Percentiles rank a stretch among this genome's conserved stretches.
These are phyloP conservation scores for Colletotrichum orchidophilum DNA, from an alignment of 2,329 filamentous ascomycete genomes.

Conservation along the genomic window DNA sequence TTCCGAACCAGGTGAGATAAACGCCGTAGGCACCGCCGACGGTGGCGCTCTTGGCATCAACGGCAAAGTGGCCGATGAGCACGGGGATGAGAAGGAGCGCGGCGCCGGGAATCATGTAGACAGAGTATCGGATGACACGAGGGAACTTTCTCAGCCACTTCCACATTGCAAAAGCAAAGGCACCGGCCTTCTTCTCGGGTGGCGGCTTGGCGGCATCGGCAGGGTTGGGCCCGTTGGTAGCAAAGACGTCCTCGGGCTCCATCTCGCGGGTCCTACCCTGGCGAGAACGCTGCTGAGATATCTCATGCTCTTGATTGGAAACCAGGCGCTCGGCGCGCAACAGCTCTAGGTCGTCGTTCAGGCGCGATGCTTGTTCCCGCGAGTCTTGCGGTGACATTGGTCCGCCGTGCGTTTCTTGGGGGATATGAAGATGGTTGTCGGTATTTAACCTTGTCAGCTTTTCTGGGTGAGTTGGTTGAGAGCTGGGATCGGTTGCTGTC, in stretches of 20 bases:
- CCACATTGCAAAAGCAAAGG: slow-evolving; percentile 48
- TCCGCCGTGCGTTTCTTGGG: background rate
- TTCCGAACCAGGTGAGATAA: slow-evolving; percentile 86
- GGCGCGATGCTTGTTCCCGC: slow-evolving; percentile 46
- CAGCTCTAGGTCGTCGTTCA: slow-evolving; percentile 60
- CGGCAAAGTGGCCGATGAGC: slow-evolving; percentile 53
- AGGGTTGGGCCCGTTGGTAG: slow-evolving; percentile 45
- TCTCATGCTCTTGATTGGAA: slow-evolving; percentile 53
- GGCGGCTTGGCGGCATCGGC: slow-evolving; percentile 26
- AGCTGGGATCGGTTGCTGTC: slow-evolving; percentile 25
- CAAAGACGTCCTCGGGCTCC: slow-evolving; percentile 56
- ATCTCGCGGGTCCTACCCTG: slow-evolving; percentile 45
- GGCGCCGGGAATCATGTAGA: slow-evolving; percentile 58
- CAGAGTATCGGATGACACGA: slow-evolving; percentile 57
- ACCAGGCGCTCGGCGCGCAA: slow-evolving; percentile 57
- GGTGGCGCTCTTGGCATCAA: slow-evolving; percentile 51
- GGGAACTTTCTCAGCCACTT: slow-evolving; percentile 58
- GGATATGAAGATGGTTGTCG: slow-evolving; percentile 11
- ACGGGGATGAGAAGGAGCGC: slow-evolving; percentile 57
- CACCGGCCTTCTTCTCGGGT: slow-evolving; percentile 36
- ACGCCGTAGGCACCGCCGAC: slow-evolving; percentile 78
- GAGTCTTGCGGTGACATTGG: slow-evolving; percentile 25
- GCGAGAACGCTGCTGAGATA: slow-evolving; percentile 35
- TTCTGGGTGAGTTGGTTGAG: background rate
- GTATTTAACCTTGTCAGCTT: slow-evolving; percentile 20